Evolutionary conservation across 2,329 filamentous ascomycete species (phyloP).

Genomic region (Calonectria fujianensis): DNA sequence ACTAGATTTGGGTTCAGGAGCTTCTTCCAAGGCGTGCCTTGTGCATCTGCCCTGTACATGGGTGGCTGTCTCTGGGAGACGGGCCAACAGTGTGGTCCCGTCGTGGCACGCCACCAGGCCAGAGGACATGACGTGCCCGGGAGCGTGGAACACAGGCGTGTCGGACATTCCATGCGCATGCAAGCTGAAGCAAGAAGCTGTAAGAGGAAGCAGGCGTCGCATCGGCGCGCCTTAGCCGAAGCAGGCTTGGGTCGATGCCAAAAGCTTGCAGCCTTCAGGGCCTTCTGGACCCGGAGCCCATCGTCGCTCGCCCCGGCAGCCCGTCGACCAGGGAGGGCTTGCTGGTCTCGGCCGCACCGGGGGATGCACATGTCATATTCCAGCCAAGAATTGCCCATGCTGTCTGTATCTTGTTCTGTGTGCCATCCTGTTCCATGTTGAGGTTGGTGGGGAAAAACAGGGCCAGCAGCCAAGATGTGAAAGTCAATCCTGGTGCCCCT

Average conservation of each 20-base stretch:
- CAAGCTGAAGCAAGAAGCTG: slow-evolving; percentile 27
- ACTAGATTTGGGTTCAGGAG: slow-evolving; percentile 18
- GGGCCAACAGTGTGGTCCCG: slow-evolving; percentile 15
- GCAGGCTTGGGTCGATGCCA: slow-evolving; percentile 1
- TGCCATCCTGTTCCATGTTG: slow-evolving; percentile 8
- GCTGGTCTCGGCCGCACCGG: slow-evolving; percentile 20
- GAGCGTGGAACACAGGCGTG: neutral
- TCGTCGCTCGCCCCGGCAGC: slow-evolving; percentile 10
- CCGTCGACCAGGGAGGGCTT: neutral
- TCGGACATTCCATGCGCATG: slow-evolving; percentile 18
- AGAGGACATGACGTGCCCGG: slow-evolving; percentile 24
- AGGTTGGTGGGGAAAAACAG: neutral
- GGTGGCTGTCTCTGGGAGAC: neutral
- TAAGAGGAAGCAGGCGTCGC: slow-evolving; percentile 12
- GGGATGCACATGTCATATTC: neutral
- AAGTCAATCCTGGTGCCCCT: slow-evolving; percentile 8
- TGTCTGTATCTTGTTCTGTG: neutral
- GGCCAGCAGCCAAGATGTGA: neutral
- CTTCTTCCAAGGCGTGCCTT: neutral
- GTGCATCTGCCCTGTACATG: neutral
- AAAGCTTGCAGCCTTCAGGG: slow-evolving; percentile 20
- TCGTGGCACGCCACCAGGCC: slow-evolving; percentile 10
- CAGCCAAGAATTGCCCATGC: slow-evolving; percentile 6
- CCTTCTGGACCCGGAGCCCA: slow-evolving; percentile 11
- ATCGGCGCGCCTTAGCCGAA: slow-evolving; percentile 26